Evolutionary conservation across 352 stramenopile species (phyloP).

Genomic region (Phytophthora lateralis): DNA sequence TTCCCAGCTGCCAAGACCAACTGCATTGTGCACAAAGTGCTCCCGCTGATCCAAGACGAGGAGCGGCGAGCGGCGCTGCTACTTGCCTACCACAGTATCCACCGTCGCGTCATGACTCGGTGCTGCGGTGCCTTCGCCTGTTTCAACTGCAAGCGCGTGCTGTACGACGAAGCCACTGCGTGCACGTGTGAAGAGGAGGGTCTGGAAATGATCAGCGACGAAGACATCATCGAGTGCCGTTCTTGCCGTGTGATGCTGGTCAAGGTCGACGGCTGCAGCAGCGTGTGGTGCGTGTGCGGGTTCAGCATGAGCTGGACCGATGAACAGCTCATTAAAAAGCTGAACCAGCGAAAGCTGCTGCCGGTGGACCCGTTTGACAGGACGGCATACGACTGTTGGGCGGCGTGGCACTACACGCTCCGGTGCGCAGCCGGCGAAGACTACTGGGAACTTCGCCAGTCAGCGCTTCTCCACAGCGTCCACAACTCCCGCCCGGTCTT

Average conservation of each 20-base stretch:
- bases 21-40: conserved; percentile 26
- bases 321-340: conserved; percentile 24
- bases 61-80: conserved; percentile 51
- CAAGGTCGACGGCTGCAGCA: conserved; percentile 53
- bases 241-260: conserved; percentile 51
- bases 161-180: conserved; percentile 16
- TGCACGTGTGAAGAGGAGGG: conserved; percentile 18
- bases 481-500: conserved; percentile 12
- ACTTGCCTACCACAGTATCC: conserved; percentile 35
- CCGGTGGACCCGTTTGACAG: conserved; percentile 45
- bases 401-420: no score
- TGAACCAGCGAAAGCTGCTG: conserved; percentile 28
- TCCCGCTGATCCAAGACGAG: conserved; percentile 41
- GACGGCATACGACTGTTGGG: conserved; percentile 2
- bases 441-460: conserved; percentile 6
- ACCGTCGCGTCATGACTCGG: conserved; percentile 37
- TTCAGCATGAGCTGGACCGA: conserved; percentile 44
- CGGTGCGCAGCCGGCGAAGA: conserved; percentile 1
- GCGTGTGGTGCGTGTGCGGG: conserved; percentile 46
- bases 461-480: conserved; percentile 6
- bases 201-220: conserved; percentile 18
- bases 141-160: conserved; percentile 59
- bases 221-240: conserved; percentile 42
- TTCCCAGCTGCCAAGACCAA: conserved; percentile 17
- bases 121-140: conserved; percentile 42